Evolutionary conservation across 441 rosid species (phyloP), one percentile per base, ranked within the genome.

Genomic region (Populus tomentosa): DNA sequence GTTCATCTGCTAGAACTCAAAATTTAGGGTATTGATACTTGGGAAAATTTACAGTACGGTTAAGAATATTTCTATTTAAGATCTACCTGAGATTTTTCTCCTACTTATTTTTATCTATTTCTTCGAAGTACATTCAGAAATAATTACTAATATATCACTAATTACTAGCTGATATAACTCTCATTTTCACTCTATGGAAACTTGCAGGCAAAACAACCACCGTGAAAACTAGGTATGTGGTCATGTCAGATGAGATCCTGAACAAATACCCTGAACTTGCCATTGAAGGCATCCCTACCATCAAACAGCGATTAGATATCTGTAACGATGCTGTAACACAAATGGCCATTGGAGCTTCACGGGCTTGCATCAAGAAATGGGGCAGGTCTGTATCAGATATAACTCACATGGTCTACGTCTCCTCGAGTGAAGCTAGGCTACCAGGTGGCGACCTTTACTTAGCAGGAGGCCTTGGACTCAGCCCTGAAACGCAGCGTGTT

Each of bases 201-300:
- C 59, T 80, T 68, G 33, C 88, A 95, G 99, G 99, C 86, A 89
- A 94, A 89, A 92, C 99, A 63, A 96, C 98, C 2, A 94, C 98
- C 1, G 98, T 96, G 50, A 96, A 90, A 81, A 94, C 99, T 64
- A 90, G 99, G 84, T 96, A 92, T 69, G 97, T 90, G 74, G 99
- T 96, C 11, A 96, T 96, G 98, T 96, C 98, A 0, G 97, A 96
- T 16, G 99, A 96, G 86, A 94, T 96, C 70, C 86, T 96, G 14
- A 84, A 72, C 63, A 85, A 91, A 80, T 91, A 94, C 76, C 99
- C 99, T 6, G 98, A 96, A 86, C 97, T 96, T 4, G 87, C 90
- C 42, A 71, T 85, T 10, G 99, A 91, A 85, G 99, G 99, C 78
- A 82, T 81, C 30, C 94, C 99, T 23, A 92, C 98, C 0, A 85